phyloP scores from a whole-genome alignment of 495 filamentous ascomycete species.

The Bathelium albidoporum region DNA sequence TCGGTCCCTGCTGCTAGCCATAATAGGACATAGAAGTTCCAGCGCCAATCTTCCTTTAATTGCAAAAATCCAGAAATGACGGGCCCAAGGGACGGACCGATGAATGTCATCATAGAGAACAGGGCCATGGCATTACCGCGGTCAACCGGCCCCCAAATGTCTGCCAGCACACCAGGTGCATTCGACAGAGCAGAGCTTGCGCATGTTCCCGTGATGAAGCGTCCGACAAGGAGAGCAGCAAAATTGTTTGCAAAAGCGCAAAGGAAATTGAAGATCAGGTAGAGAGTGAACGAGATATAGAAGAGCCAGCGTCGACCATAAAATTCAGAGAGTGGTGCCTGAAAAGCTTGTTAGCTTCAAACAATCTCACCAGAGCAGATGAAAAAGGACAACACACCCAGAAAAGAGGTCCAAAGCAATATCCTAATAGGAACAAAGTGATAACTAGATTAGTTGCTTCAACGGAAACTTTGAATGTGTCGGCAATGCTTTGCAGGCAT shows the following conservation, averaged over 20 bases:
- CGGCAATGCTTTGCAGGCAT: conserved; percentile 35
- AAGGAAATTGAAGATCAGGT: conserved; percentile 41
- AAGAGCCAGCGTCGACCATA: conserved; percentile 43
- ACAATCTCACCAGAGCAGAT: neutral
- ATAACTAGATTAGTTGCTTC: conserved; percentile 41
- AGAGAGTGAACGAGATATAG: conserved; percentile 35
- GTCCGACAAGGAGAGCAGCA: conserved; percentile 37
- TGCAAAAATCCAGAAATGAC: conserved; percentile 39
- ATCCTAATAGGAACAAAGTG: conserved; percentile 44
- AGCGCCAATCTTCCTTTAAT: conserved; percentile 37
- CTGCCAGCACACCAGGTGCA: conserved; percentile 41
- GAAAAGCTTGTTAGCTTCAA: neutral
- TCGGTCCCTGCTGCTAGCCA: conserved; percentile 31
- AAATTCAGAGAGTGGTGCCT: conserved; percentile 42
- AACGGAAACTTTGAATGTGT: conserved; percentile 34
- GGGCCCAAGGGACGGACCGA: conserved; percentile 20
- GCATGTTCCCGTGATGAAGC: conserved; percentile 43
- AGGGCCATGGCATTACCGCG: conserved; percentile 41
- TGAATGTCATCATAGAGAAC: conserved; percentile 31
- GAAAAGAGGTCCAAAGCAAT: conserved; percentile 40
- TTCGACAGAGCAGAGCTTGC: conserved; percentile 42
- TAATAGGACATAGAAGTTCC: conserved; percentile 40
- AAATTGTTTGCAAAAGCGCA: conserved; percentile 45
- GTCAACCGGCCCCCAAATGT: conserved; percentile 43
- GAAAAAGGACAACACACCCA: conserved; percentile 17